These are phyloP conservation scores for Symbiodinium pilosum DNA, from an alignment of 73 alveolate genomes.

Conservation along the genomic window DNA sequence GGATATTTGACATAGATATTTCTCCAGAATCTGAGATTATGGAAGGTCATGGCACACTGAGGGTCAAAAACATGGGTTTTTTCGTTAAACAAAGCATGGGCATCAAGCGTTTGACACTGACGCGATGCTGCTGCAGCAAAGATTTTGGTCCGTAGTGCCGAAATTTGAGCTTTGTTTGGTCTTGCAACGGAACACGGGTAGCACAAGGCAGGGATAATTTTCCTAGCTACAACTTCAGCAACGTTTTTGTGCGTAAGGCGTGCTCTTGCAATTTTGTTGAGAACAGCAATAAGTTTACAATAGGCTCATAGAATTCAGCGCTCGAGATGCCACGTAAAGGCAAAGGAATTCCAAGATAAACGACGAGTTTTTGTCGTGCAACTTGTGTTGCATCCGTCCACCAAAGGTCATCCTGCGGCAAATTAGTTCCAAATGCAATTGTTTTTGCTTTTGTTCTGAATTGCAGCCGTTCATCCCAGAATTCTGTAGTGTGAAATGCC, in stretches of 20 bases:
- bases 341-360: neutral
- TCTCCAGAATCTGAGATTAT: neutral
- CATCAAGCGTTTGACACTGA: neutral
- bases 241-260: neutral
- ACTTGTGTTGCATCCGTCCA: neutral
- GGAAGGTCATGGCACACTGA: neutral
- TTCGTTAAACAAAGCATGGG: neutral
- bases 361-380: neutral
- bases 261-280: neutral
- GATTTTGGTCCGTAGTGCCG: neutral
- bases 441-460: neutral
- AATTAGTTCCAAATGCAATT: neutral
- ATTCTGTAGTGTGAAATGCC: neutral
- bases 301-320: neutral
- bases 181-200: neutral
- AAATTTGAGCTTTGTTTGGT: neutral
- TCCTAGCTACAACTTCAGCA: neutral
- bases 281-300: too few relatives aligned
- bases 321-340: neutral
- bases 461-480: neutral
- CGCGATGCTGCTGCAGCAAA: neutral
- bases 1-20: neutral
- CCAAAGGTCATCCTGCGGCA: neutral
- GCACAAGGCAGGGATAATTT: neutral
- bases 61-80: neutral